A percentile compares a stretch with the other conserved stretches of the same genome.
Evolutionary conservation across 371 early-diverging fungal genomes (phyloP).

Genomic region (Dichotomocladium elegans): DNA sequence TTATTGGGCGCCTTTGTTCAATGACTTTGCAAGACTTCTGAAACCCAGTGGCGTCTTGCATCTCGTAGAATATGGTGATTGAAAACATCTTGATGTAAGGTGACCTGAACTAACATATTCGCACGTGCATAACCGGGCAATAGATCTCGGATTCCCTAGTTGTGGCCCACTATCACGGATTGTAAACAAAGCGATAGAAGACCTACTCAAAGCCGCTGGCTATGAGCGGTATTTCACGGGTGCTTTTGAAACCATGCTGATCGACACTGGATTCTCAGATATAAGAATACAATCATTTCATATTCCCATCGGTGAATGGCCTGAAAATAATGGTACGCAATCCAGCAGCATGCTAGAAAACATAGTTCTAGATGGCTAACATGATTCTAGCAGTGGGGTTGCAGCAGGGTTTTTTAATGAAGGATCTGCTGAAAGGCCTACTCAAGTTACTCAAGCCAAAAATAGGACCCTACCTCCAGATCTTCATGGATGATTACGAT

Average conservation of each 20-base stretch:
- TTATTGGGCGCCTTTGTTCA: conserved; percentile 32
- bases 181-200: conserved; percentile 31
- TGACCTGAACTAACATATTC: not conserved
- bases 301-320: conserved; percentile 49
- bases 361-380: not conserved
- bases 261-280: conserved; percentile 25
- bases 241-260: conserved; percentile 9
- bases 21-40: conserved; percentile 34
- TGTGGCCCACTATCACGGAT: conserved; percentile 30
- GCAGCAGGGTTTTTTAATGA: conserved; percentile 36
- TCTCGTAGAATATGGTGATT: conserved; percentile 34
- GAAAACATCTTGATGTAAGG: not conserved
- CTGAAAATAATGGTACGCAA: conserved; percentile 28
- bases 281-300: conserved; percentile 14
- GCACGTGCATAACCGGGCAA: not conserved
- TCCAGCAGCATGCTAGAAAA: not conserved
- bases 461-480: conserved; percentile 24
- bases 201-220: conserved; percentile 16
- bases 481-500: conserved; percentile 14
- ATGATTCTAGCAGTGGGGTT: conserved; percentile 15
- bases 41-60: conserved; percentile 47
- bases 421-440: conserved; percentile 27
- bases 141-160: conserved; percentile 20
- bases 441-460: conserved; percentile 37
- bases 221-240: conserved; percentile 19